Evolutionary conservation across 768 basidiomycete species (phyloP).

Genomic region (Tylopilus sp.): DNA sequence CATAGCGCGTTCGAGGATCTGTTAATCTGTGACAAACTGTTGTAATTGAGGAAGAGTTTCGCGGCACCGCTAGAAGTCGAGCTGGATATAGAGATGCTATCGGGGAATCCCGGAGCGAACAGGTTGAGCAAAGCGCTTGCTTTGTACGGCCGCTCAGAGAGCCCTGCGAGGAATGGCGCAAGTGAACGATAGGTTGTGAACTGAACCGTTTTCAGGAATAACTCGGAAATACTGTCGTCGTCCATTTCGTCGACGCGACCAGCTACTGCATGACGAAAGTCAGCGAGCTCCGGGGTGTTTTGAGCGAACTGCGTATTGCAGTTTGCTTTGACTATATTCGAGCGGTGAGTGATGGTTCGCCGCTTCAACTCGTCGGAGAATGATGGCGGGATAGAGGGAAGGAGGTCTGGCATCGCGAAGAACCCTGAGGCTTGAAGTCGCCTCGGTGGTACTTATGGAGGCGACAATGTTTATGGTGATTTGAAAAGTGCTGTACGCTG

Average conservation of each 20-base stretch:
- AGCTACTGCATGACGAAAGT: neutral
- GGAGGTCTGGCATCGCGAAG: constrained; percentile 1
- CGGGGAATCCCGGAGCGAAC: constrained; percentile 17
- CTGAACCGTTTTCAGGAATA: constrained; percentile 7
- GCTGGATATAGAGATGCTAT: constrained; percentile 11
- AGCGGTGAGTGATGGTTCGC: neutral
- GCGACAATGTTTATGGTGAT: no score
- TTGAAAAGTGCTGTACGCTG: no score
- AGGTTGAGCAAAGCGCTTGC: constrained; percentile 1
- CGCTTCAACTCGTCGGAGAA: neutral
- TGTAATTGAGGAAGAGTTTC: constrained; percentile 13
- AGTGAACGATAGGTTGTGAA: constrained; percentile 14
- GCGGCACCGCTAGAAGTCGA: constrained; percentile 12
- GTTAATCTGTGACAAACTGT: neutral
- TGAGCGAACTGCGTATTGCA: constrained; percentile 3
- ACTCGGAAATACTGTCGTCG: neutral
- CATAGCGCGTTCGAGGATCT: neutral
- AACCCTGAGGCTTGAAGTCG: no score
- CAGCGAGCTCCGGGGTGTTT: neutral
- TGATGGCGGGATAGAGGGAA: neutral
- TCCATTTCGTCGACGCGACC: neutral
- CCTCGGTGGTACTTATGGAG: no score
- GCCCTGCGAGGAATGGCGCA: constrained; percentile 4
- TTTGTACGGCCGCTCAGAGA: constrained; percentile 4
- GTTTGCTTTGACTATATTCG: neutral